phyloP scores from a whole-genome alignment of 1,139 yeast species.

The Yamadazyma kanchanaburiensis region DNA sequence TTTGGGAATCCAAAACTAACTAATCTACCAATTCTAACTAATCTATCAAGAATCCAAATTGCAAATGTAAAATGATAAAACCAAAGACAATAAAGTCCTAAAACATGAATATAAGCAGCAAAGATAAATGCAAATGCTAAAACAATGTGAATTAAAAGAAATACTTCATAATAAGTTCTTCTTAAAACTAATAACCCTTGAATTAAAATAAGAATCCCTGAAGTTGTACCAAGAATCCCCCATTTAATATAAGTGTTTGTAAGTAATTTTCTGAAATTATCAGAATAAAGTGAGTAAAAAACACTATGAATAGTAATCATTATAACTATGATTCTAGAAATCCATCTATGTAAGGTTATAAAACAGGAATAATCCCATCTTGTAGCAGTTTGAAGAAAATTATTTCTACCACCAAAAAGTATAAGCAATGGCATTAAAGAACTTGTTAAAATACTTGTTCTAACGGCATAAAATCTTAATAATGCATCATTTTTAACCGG shows the following conservation, averaged over 20 bases:
- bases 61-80: slow-evolving; percentile 53
- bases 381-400: slow-evolving; percentile 52
- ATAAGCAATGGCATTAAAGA: slow-evolving; percentile 51
- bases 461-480: slow-evolving; percentile 43
- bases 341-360: slow-evolving; percentile 59
- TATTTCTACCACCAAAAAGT: slow-evolving; percentile 61
- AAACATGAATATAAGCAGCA: slow-evolving; percentile 61
- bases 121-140: slow-evolving; percentile 54
- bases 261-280: slow-evolving; percentile 3
- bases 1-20: slow-evolving; percentile 46
- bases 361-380: slow-evolving; percentile 61
- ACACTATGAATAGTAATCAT: slow-evolving; percentile 38
- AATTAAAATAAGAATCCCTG: slow-evolving; percentile 36
- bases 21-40: slow-evolving; percentile 47
- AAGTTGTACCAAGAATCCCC: slow-evolving; percentile 47
- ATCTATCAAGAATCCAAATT: slow-evolving; percentile 62
- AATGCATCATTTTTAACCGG: slow-evolving; percentile 10
- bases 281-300: slow-evolving; percentile 23
- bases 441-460: slow-evolving; percentile 58
- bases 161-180: slow-evolving; percentile 58
- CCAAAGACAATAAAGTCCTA: slow-evolving; percentile 44
- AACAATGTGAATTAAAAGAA: slow-evolving; percentile 56
- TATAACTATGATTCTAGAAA: slow-evolving; percentile 45
- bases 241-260: slow-evolving; percentile 31
- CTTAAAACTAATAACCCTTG: slow-evolving; percentile 54